phyloP scores from a whole-genome alignment of 306 rosid species.

The Neltuma alba region DNA sequence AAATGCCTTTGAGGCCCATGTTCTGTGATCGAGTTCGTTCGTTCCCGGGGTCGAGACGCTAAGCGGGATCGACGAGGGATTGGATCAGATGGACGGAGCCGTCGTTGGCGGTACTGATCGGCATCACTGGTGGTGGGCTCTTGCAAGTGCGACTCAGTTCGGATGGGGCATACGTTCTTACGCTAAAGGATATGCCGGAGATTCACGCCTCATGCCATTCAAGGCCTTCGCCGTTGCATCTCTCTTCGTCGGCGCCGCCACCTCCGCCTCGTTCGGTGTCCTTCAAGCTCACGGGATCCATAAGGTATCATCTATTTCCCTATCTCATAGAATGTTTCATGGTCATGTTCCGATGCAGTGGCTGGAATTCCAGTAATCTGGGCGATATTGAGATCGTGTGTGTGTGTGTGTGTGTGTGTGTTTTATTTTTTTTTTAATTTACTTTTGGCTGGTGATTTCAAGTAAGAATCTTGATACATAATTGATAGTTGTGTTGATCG shows the following conservation, averaged over 20 bases:
- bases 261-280: slow-evolving; percentile 62
- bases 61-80: neutral
- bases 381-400: neutral
- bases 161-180: slow-evolving; percentile 61
- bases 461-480: neutral
- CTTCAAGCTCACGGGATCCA: slow-evolving; percentile 64
- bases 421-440: neutral
- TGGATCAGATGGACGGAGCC: slow-evolving; percentile 31
- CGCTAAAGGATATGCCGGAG: slow-evolving; percentile 50
- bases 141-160: slow-evolving; percentile 63
- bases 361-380: neutral
- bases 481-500: neutral
- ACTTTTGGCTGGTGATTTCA: neutral
- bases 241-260: slow-evolving; percentile 70
- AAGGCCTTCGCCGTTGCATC: slow-evolving; percentile 86
- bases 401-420: no score
- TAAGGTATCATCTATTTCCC: slow-evolving; percentile 44
- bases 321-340: neutral
- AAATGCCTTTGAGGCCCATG: neutral
- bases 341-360: neutral
- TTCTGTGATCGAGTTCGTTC: neutral
- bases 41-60: neutral
- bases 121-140: slow-evolving; percentile 69
- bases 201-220: slow-evolving; percentile 70
- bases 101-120: slow-evolving; percentile 19